phyloP scores from a whole-genome alignment of 1,284 basidiomycete genomes.

The Hemileia vastatrix region DNA sequence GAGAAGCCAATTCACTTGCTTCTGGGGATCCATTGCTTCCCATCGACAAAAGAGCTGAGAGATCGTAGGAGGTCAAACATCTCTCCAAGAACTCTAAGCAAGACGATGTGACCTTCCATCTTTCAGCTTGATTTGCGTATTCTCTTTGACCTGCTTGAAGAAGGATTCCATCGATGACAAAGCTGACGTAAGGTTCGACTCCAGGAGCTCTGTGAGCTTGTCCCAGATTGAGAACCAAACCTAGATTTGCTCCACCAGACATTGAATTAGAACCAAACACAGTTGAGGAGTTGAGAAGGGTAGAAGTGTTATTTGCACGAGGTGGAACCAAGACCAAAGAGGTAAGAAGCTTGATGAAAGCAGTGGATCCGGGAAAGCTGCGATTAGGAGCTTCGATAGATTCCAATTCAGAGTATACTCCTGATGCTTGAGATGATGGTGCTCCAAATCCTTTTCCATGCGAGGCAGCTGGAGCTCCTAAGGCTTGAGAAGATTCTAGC shows the following conservation, averaged over 20 bases:
- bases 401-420: constrained; percentile 57
- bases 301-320: constrained; percentile 48
- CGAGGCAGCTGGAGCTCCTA: constrained; percentile 6
- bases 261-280: constrained; percentile 43
- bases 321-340: too few species aligned
- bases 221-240: constrained; percentile 54
- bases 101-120: constrained; percentile 75
- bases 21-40: constrained; percentile 25
- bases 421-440: constrained; percentile 45
- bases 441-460: constrained; percentile 9
- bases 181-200: constrained; percentile 67
- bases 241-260: constrained; percentile 5
- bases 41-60: constrained; percentile 11
- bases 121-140: constrained; percentile 62
- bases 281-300: constrained; percentile 56
- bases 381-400: constrained; percentile 69
- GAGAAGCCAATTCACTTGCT: constrained; percentile 40
- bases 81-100: constrained; percentile 73
- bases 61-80: constrained; percentile 66
- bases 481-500: constrained; percentile 1
- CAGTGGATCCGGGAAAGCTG: constrained; percentile 73
- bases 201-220: constrained; percentile 65
- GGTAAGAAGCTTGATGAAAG: constrained; percentile 71
- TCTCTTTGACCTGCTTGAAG: constrained; percentile 53
- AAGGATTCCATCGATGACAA: constrained; percentile 85